These are phyloP conservation scores for Saccharomycopsis sp. DNA, from an alignment of 805 yeast genomes.

Conservation along the genomic window DNA sequence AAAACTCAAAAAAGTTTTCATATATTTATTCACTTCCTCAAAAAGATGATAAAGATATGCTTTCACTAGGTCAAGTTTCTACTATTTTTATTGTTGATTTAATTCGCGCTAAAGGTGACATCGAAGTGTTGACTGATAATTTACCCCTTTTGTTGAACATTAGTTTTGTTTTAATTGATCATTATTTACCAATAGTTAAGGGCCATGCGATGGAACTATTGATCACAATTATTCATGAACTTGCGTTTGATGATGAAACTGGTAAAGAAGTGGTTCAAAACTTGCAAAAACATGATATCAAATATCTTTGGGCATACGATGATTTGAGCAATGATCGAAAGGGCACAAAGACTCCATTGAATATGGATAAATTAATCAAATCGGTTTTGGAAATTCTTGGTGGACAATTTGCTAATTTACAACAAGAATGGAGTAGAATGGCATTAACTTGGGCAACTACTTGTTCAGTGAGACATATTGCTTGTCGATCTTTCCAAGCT, in stretches of 20 bases:
- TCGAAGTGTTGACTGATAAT: conserved; percentile 50
- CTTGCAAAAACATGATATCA: conserved; percentile 45
- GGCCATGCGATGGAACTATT: conserved; percentile 77
- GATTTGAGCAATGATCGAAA: conserved; percentile 69
- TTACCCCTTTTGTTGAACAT: conserved; percentile 74
- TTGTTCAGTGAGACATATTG: conserved; percentile 94
- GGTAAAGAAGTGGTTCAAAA: conserved; percentile 50
- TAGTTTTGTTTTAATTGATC: conserved; percentile 76
- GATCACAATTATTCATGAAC: conserved; percentile 61
- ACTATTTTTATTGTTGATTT: conserved; percentile 80
- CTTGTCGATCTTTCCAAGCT: conserved; percentile 92
- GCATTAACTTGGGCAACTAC: conserved; percentile 94
- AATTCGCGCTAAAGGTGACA: conserved; percentile 38
- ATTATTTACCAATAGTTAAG: conserved; percentile 75
- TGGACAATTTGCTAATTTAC: conserved; percentile 43
- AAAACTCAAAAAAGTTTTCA: conserved; percentile 43
- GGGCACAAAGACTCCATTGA: conserved; percentile 79
- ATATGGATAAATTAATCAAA: conserved; percentile 71
- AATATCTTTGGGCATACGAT: conserved; percentile 73
- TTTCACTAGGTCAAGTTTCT: conserved; percentile 83
- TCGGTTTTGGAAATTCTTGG: conserved; percentile 52
- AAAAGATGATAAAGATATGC: conserved; percentile 56
- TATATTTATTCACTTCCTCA: conserved; percentile 55
- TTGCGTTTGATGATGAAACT: conserved; percentile 45
- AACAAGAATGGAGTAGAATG: conserved; percentile 76